A percentile compares a stretch with the other conserved stretches of the same genome.
Conservation (phyloP, 495 filamentous ascomycete species). For the Neurospora sp. region DNA sequence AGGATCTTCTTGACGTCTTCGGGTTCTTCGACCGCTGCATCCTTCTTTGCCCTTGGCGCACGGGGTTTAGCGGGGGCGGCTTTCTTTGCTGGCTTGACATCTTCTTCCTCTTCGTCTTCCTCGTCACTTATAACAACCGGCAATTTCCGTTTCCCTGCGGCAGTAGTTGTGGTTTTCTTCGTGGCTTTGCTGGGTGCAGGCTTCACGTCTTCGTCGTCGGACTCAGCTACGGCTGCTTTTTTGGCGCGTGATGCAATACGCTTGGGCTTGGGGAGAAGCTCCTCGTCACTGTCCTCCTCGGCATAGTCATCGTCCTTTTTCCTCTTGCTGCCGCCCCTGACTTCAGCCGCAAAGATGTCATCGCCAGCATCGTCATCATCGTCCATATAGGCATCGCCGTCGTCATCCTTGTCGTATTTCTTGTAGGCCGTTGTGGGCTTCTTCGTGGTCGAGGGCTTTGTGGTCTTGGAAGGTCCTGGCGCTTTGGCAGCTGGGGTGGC, state of each 20-base stretch:
- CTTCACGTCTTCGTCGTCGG: constrained; percentile 31
- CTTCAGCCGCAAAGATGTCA: constrained; percentile 62
- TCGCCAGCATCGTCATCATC: constrained; percentile 59
- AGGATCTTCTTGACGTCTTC: constrained; percentile 76
- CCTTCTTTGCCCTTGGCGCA: constrained; percentile 50
- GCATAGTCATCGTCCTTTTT: constrained; percentile 64
- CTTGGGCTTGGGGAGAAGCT: constrained; percentile 42
- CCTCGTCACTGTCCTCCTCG: constrained; percentile 51
- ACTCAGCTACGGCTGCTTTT: constrained; percentile 31
- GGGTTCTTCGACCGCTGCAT: constrained; percentile 41
- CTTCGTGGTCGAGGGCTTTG: constrained; percentile 19
- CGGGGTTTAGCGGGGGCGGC: constrained; percentile 51
- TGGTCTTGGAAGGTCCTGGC: constrained; percentile 14
- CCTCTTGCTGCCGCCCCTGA: constrained; percentile 43
- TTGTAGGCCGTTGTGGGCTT: constrained; percentile 20
- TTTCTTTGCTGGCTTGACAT: constrained; percentile 43
- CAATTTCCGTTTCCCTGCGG: constrained; percentile 37
- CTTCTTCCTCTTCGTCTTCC: constrained; percentile 35
- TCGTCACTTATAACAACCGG: constrained; percentile 27
- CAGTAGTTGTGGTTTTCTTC: constrained; percentile 30
- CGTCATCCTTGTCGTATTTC: constrained; percentile 24
- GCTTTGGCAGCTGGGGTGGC: constrained; percentile 14
- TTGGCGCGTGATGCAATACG: constrained; percentile 27
- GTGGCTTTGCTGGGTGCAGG: constrained; percentile 19
- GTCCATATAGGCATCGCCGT: constrained; percentile 44